Evolutionary conservation across 139 green algal species (phyloP).

Genomic region (Volvox africanus): DNA sequence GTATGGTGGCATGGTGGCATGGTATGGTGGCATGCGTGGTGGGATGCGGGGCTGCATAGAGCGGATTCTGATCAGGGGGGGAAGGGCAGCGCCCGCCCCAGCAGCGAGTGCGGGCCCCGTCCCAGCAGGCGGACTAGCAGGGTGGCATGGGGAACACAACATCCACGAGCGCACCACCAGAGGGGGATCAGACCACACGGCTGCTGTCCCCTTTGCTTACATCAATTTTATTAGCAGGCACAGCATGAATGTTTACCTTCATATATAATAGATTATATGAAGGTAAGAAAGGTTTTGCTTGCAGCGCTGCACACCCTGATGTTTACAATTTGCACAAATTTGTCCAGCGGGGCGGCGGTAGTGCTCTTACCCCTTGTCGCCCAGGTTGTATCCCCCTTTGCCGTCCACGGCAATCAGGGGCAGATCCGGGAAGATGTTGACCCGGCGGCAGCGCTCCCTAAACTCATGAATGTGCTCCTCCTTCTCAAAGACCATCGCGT

Average conservation of each 20-base stretch:
- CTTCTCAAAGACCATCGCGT: constrained; percentile 24
- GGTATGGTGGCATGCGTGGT: too few species aligned
- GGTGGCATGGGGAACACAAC: background rate
- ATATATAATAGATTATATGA: too few species aligned
- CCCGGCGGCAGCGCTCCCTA: background rate
- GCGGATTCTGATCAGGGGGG: too few species aligned
- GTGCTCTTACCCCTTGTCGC: background rate
- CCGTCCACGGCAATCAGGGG: background rate
- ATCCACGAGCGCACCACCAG: background rate
- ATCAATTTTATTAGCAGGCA: too few species aligned
- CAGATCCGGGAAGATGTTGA: background rate
- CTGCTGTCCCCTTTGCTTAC: background rate
- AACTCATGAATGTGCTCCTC: background rate
- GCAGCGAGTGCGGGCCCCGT: too few species aligned
- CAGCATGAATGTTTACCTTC: too few species aligned
- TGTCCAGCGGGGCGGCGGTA: too few species aligned
- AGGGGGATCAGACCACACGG: background rate
- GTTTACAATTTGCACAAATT: background rate
- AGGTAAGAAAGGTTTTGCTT: too few species aligned
- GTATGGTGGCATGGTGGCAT: background rate
- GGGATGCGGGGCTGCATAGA: too few species aligned
- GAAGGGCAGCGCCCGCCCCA: too few species aligned
- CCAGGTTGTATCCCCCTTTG: background rate
- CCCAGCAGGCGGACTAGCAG: background rate
- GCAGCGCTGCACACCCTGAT: background rate